Evolutionary conservation across 495 filamentous ascomycete genomes (phyloP), one percentile per base, ranked within the genome.

Genomic region (Ascodesmis nigricans): DNA sequence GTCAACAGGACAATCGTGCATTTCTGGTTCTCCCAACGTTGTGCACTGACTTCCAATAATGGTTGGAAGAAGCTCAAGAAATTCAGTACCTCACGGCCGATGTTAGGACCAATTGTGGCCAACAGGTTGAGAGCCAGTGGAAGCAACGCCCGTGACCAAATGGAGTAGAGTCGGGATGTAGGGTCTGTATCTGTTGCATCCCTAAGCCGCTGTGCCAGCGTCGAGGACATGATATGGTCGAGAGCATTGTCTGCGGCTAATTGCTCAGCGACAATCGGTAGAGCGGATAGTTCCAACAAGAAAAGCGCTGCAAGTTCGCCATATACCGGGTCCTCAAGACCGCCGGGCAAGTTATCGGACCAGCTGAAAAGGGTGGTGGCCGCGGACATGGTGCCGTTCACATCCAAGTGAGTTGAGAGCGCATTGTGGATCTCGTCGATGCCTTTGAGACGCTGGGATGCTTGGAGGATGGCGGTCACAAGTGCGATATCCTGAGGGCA

Each of bases 51-150:
- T 6, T 42, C 33, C 2, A 50, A 26, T 19, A 47, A 48, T 1
- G 40, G 36, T 0, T 35, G 36, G 29, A 52, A 52, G 35, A 39
- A 52, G 17, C 38, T 37, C 20, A 95, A 66, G 53, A 92, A 90
- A 29, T 70, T 68, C 1, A 75, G 67, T 15, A 93, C 70, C 44
- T 97, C 90, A 0, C 71, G 69, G 1, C 81, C 80, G 43, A 77
- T 64, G 2, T 78, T 67, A 1, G 71, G 60, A 14, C 80, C 77
- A 16, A 95, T 71, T 18, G 78, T 69, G 41, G 71, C 67, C 24
- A 97, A 69, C 21, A 97, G 63, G 51, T 93, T 93, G 21, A 97
- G 63, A n/a, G 83, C 70, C 7, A 97, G 55, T 0, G 87, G 84
- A 1, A 97, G 63, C 38, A 97, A 63, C 2, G 81, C 84, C 26